phyloP scores from a whole-genome alignment of 257 asterid genomes.

The Petunia axillaris region DNA sequence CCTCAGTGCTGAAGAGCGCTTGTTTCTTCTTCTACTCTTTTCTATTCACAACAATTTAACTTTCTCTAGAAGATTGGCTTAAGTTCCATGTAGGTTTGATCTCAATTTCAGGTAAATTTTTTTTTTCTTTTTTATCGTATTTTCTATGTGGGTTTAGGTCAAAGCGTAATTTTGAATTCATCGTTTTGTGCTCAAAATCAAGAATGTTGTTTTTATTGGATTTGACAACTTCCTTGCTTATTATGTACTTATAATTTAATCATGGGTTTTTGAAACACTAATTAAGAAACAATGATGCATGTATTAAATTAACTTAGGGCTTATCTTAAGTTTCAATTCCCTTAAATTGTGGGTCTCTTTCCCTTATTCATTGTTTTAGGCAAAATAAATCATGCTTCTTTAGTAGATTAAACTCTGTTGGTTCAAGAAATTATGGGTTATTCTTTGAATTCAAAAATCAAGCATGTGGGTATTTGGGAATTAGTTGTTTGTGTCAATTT shows the following conservation, averaged over 20 bases:
- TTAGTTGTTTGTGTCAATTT: neutral
- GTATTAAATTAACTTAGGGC: neutral
- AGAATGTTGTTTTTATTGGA: too few relatives aligned
- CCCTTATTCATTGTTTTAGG: neutral
- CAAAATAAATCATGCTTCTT: neutral
- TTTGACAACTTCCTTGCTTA: too few relatives aligned
- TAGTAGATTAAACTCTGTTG: neutral
- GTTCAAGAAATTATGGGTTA: neutral
- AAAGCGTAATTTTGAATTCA: too few relatives aligned
- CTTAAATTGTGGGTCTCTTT: neutral
- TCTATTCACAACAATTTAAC: neutral
- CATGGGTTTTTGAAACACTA: too few relatives aligned
- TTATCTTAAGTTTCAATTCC: neutral
- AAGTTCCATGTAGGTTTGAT: neutral
- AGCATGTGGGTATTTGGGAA: neutral
- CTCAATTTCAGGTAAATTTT: neutral
- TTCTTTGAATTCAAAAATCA: neutral
- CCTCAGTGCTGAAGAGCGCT: neutral
- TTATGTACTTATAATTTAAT: too few relatives aligned
- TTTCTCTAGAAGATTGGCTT: too few relatives aligned
- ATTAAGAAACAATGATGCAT: too few relatives aligned
- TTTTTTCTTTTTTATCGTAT: too few relatives aligned
- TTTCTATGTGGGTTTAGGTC: too few relatives aligned
- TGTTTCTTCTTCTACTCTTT: neutral
- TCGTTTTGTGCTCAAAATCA: too few relatives aligned